Conservation (phyloP, 352 stramenopile genomes). For the Globisporangium perplexum region DNA sequence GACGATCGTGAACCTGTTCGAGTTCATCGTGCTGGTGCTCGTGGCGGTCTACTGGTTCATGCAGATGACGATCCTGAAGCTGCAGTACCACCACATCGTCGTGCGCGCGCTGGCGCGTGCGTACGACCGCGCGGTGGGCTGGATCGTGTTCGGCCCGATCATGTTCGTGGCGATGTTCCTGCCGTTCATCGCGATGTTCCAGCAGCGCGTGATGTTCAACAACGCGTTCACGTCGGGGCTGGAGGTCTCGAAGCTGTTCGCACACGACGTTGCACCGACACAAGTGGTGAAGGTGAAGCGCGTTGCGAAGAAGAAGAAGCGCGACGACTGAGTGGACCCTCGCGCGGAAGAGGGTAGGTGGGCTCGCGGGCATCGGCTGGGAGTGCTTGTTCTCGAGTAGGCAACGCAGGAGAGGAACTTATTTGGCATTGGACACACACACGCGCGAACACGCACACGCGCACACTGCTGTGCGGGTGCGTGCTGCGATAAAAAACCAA, state of each 20-base stretch:
- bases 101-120: conserved; percentile 65
- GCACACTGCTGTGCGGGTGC: background rate
- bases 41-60: conserved; percentile 86
- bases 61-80: conserved; percentile 66
- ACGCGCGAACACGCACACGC: no score
- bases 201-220: conserved; percentile 90
- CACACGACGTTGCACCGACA: conserved; percentile 72
- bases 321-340: conserved; percentile 47
- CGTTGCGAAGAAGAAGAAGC: conserved; percentile 88
- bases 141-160: conserved; percentile 87
- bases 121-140: conserved; percentile 76
- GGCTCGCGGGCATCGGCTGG: background rate
- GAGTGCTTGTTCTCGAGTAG: background rate
- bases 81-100: conserved; percentile 84
- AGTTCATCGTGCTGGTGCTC: conserved; percentile 62
- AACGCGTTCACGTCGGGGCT: conserved; percentile 85
- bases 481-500: conserved; percentile 11
- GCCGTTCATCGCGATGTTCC: conserved; percentile 83
- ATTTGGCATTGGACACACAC: background rate
- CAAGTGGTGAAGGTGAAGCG: conserved; percentile 86
- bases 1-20: conserved; percentile 66
- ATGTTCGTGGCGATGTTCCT: conserved; percentile 88
- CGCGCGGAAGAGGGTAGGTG: background rate
- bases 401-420: background rate
- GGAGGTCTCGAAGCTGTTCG: conserved; percentile 87